Evolutionary conservation across 2,329 filamentous ascomycete genomes (phyloP).

Genomic region (Pestalotiopsis sp.): DNA sequence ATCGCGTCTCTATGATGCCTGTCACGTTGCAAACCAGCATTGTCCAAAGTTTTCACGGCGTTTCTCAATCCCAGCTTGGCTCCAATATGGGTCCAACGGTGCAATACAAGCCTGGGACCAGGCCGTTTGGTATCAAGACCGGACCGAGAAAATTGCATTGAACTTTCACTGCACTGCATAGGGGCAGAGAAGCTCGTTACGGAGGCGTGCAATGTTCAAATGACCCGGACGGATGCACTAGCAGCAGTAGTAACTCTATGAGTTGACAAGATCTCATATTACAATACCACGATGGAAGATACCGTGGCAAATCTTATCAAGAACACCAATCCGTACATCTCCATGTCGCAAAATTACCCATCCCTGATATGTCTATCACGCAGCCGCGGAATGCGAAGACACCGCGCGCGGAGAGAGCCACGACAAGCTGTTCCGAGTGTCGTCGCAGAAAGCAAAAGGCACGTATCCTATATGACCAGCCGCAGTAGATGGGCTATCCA

Average conservation of each 20-base stretch:
- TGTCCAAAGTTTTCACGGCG: not conserved
- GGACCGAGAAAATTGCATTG: not conserved
- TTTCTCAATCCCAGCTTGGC: not conserved
- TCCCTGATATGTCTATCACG: not conserved
- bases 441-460: constrained; percentile 10
- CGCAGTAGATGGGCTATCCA: not conserved
- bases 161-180: not conserved
- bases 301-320: not conserved
- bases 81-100: not conserved
- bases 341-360: not conserved
- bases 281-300: not conserved
- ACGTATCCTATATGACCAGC: not conserved
- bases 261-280: not conserved
- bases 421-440: constrained; percentile 8
- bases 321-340: not conserved
- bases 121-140: not conserved
- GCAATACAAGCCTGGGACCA: not conserved
- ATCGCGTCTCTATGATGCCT: not conserved
- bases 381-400: not conserved
- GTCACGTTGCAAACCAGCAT: not conserved
- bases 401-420: constrained; percentile 4
- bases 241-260: not conserved
- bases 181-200: not conserved
- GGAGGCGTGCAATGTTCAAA: not conserved
- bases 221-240: not conserved